Conservation (phyloP, 768 basidiomycete species). For the Rhodotorula paludigena region DNA sequence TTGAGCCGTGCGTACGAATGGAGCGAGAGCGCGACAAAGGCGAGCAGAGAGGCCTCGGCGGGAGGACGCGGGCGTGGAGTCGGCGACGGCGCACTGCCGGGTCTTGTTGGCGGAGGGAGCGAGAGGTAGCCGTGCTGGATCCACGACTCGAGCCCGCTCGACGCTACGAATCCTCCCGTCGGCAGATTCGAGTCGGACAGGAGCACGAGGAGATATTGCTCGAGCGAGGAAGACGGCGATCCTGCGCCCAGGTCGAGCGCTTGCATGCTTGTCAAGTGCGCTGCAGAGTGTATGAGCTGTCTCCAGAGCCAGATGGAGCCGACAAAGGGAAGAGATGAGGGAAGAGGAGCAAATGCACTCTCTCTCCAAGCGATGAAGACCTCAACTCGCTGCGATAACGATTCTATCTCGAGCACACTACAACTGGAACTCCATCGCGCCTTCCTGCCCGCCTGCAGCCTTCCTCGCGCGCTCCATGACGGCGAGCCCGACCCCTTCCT, state of each 20-base stretch:
- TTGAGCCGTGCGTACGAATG: slow-evolving; percentile 72
- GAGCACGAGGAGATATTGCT: slow-evolving; percentile 68
- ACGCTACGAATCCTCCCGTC: slow-evolving; percentile 93
- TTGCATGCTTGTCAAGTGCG: no score
- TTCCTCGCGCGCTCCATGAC: slow-evolving; percentile 92
- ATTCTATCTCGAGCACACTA: background rate
- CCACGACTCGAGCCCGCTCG: slow-evolving; percentile 85
- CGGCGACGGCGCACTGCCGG: background rate
- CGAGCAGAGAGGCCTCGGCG: slow-evolving; percentile 43
- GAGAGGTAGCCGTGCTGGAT: slow-evolving; percentile 71
- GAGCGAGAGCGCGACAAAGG: slow-evolving; percentile 67
- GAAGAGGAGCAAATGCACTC: no score
- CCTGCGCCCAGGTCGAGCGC: no score
- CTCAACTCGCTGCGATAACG: background rate
- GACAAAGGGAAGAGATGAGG: no score
- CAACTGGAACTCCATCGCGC: slow-evolving; percentile 4
- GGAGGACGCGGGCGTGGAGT: background rate
- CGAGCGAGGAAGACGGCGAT: slow-evolving; percentile 38
- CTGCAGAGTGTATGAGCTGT: no score
- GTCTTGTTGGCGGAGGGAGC: background rate
- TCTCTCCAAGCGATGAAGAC: no score
- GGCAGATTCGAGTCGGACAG: slow-evolving; percentile 69
- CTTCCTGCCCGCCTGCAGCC: slow-evolving; percentile 60
- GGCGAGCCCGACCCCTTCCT: slow-evolving; percentile 78
- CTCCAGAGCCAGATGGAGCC: no score